Percentiles rank a stretch among this genome's conserved stretches.
Conservation (phyloP, 129 eudicot genomes). For the Flaveria bidentis region DNA sequence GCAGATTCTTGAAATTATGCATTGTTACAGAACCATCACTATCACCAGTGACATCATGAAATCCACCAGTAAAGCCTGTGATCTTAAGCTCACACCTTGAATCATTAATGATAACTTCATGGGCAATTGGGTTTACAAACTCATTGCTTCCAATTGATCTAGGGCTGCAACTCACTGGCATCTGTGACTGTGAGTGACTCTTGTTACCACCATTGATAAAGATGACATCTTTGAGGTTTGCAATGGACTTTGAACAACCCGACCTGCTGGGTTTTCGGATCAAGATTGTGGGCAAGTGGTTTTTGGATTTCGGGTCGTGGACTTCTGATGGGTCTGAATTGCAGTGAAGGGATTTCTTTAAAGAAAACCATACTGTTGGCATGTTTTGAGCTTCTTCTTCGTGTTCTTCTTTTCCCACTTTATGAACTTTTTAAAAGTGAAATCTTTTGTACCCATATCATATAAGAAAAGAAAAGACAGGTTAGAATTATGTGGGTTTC, state of each 20-base stretch:
- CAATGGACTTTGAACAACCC: constrained; percentile 98
- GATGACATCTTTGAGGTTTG: constrained; percentile 89
- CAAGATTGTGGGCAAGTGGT: constrained; percentile 63
- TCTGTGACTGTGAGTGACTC: constrained; percentile 76
- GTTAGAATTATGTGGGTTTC: too few relatives aligned
- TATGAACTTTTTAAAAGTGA: constrained; percentile 19
- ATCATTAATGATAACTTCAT: constrained; percentile 81
- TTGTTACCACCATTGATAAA: constrained; percentile 93
- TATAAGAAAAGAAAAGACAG: constrained; percentile 16
- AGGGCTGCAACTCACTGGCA: constrained; percentile 85
- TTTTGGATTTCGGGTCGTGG: constrained; percentile 71
- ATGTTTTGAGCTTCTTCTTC: constrained; percentile 29
- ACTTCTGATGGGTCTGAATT: constrained; percentile 91
- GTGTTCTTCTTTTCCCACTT: background rate
- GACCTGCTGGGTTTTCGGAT: constrained; percentile 71
- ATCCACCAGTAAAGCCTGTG: constrained; percentile 70
- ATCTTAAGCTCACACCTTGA: constrained; percentile 87
- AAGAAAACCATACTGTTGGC: constrained; percentile 91
- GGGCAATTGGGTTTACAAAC: constrained; percentile 81
- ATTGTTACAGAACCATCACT: constrained; percentile 66
- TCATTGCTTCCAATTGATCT: constrained; percentile 98
- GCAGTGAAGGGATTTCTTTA: constrained; percentile 85
- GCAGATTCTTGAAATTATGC: constrained; percentile 58
- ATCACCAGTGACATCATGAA: constrained; percentile 31
- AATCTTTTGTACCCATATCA: constrained; percentile 28